These are phyloP conservation scores for Chytriomyces hyalinus DNA, from an alignment of 192 early-diverging fungal species.

Conservation along the genomic window DNA sequence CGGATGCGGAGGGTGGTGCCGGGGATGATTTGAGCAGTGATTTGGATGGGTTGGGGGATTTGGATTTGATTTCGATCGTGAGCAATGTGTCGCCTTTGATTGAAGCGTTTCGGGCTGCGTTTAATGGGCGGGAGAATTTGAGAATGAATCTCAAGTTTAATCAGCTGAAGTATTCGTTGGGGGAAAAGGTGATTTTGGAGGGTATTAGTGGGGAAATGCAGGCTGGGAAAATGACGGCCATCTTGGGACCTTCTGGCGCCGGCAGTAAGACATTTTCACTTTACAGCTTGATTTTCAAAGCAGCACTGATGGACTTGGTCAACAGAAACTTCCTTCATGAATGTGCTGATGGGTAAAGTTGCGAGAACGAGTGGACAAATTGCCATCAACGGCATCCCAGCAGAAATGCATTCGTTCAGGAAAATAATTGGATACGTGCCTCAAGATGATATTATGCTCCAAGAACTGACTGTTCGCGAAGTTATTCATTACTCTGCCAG, in stretches of 20 bases:
- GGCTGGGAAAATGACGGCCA: conserved; percentile 75
- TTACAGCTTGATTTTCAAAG: neutral
- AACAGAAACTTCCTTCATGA: conserved; percentile 50
- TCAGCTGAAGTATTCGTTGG: conserved; percentile 27
- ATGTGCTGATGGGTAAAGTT: conserved; percentile 45
- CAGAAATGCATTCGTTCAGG: conserved; percentile 32
- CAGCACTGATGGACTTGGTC: neutral
- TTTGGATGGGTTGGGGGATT: neutral
- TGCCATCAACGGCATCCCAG: conserved; percentile 33
- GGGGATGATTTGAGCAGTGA: neutral
- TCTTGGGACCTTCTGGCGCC: conserved; percentile 92
- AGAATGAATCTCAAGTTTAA: conserved; percentile 42
- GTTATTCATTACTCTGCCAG: conserved; percentile 64
- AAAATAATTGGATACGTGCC: conserved; percentile 53
- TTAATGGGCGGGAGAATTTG: conserved; percentile 1
- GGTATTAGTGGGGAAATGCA: conserved; percentile 70
- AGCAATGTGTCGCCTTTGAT: conserved; percentile 25
- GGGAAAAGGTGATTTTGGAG: conserved; percentile 63
- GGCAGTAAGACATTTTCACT: conserved; percentile 48
- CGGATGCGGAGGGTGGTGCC: neutral
- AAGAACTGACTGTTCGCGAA: conserved; percentile 59
- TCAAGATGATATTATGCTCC: conserved; percentile 47
- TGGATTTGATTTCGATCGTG: conserved; percentile 2
- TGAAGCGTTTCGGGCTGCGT: conserved; percentile 16
- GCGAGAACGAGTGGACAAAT: conserved; percentile 34